A percentile compares a stretch with the other conserved stretches of the same genome.
These are phyloP conservation scores for Podospora pseudocomata DNA, from an alignment of 495 filamentous ascomycete species.

Conservation along the genomic window DNA sequence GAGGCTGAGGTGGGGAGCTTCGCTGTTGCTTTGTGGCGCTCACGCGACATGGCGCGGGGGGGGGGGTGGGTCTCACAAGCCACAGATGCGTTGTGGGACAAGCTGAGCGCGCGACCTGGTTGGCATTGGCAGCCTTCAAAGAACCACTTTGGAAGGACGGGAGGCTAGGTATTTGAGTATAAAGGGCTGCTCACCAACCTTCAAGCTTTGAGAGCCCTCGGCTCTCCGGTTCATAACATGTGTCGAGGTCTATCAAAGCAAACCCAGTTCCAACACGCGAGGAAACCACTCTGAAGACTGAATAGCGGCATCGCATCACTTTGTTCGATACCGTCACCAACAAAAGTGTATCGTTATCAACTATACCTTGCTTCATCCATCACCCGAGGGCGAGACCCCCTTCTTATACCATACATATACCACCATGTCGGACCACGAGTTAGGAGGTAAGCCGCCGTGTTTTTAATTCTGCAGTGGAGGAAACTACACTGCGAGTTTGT, in stretches of 20 bases:
- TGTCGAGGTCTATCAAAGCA: slow-evolving; percentile 8
- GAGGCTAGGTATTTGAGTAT: slow-evolving; percentile 15
- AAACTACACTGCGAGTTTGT: neutral
- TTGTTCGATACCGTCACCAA: neutral
- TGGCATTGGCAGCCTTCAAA: slow-evolving; percentile 14
- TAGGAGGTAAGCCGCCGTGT: slow-evolving; percentile 57
- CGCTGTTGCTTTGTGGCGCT: neutral
- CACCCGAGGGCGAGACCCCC: neutral
- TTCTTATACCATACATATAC: neutral
- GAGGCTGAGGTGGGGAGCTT: neutral
- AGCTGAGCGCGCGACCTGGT: neutral
- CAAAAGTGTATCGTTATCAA: neutral
- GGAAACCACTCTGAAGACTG: neutral
- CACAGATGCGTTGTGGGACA: neutral
- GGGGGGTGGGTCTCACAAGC: neutral
- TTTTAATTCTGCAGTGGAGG: neutral
- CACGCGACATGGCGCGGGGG: neutral
- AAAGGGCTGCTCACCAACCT: slow-evolving; percentile 23
- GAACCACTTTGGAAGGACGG: slow-evolving; percentile 2
- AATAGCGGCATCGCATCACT: neutral
- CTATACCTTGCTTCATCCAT: neutral
- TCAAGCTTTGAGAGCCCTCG: slow-evolving; percentile 16
- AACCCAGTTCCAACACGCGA: neutral
- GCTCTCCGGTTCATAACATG: slow-evolving; percentile 16
- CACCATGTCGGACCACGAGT: slow-evolving; percentile 87